phyloP scores from a whole-genome alignment of 202 grass and related monocot genomes.

The Panicum hallii region DNA sequence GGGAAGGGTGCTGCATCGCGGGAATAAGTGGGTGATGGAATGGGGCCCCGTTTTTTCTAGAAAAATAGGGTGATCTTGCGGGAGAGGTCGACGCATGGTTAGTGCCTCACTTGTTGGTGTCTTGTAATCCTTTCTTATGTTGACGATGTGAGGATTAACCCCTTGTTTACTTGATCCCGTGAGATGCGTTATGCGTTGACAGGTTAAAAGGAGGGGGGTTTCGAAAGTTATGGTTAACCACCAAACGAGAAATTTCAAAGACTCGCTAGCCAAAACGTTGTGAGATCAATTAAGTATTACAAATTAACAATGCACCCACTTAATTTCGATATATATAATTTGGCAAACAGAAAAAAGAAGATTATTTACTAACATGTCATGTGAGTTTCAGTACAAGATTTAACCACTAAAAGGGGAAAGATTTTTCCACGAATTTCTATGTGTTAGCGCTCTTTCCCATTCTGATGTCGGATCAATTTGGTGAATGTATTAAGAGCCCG shows the following conservation, averaged over 20 bases:
- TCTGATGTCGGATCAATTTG: no score
- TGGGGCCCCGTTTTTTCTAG: neutral
- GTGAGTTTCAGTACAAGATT: neutral
- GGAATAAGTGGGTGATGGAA: neutral
- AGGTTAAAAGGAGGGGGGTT: neutral
- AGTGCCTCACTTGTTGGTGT: slow-evolving; percentile 34
- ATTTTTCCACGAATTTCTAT: no score
- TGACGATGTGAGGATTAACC: neutral
- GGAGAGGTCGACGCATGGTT: slow-evolving; percentile 25
- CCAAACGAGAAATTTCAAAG: neutral
- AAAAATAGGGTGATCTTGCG: neutral
- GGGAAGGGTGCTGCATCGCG: slow-evolving; percentile 3
- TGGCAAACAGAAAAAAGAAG: neutral
- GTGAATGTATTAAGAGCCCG: no score
- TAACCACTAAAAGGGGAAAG: no score
- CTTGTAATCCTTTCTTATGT: slow-evolving; percentile 14
- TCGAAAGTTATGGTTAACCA: neutral
- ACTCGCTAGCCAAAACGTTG: neutral
- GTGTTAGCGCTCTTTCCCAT: no score
- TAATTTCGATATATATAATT: no score
- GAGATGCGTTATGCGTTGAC: neutral
- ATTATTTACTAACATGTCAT: neutral
- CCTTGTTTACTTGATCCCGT: slow-evolving; percentile 9
- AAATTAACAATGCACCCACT: neutral
- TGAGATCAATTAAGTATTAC: neutral